Evolutionary conservation across 73 alveolate genomes (phyloP).

Genomic region (Loxodes magnus): DNA sequence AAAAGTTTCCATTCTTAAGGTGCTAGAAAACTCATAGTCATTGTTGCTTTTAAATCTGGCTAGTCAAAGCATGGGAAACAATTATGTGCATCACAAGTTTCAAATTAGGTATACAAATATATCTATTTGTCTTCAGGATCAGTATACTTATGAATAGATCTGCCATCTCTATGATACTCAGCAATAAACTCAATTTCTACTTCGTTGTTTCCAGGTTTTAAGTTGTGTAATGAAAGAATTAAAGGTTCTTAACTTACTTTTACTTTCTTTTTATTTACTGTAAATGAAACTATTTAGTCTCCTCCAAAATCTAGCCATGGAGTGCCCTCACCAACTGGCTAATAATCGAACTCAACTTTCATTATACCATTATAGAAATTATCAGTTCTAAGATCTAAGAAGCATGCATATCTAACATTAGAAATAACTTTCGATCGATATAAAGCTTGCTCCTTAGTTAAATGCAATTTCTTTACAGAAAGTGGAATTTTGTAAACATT

Average conservation of each 20-base stretch:
- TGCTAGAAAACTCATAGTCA: slow-evolving; percentile 52
- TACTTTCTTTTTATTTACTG: neutral
- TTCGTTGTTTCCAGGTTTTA: slow-evolving; percentile 13
- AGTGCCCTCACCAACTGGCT: neutral
- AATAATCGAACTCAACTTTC: slow-evolving; percentile 16
- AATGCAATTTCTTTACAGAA: too few relatives aligned
- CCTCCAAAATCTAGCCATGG: neutral
- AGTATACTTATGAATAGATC: slow-evolving; percentile 78
- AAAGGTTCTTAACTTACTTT: neutral
- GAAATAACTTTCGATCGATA: slow-evolving; percentile 20
- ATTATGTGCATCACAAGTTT: slow-evolving; percentile 83
- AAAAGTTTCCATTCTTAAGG: slow-evolving; percentile 79
- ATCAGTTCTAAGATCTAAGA: slow-evolving; percentile 16
- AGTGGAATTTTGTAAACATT: too few relatives aligned
- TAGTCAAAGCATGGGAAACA: slow-evolving; percentile 95
- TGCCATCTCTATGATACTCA: slow-evolving; percentile 53
- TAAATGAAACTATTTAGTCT: neutral
- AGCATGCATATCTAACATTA: slow-evolving; percentile 31
- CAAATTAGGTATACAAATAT: slow-evolving; percentile 84
- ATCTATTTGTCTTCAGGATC: slow-evolving; percentile 79
- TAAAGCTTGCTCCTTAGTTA: slow-evolving; percentile 33
- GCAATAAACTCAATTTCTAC: slow-evolving; percentile 24
- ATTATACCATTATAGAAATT: slow-evolving; percentile 28
- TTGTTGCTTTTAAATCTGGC: slow-evolving; percentile 91
- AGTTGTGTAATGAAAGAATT: neutral